Conservation (phyloP, 768 basidiomycete genomes). For the Mycena haematopus region DNA sequence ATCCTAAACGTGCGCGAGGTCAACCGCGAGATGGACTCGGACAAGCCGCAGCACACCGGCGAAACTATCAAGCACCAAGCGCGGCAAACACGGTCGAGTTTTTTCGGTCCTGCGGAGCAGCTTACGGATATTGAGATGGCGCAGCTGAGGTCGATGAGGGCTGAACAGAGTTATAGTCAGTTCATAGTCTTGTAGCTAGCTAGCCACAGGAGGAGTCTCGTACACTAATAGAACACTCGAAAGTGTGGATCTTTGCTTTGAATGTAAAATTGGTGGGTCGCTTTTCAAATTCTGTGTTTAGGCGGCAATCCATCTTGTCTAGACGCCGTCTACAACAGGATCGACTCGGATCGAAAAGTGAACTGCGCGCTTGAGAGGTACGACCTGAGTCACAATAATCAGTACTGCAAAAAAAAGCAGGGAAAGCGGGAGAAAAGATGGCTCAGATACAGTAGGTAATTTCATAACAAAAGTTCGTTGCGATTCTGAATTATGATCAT, state of each 20-base stretch:
- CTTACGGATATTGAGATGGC: constrained; percentile 42
- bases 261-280: too few relatives aligned
- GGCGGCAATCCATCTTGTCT: too few relatives aligned
- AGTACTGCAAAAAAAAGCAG: neutral
- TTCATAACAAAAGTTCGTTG: constrained; percentile 16
- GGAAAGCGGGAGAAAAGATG: neutral
- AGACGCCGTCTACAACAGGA: too few relatives aligned
- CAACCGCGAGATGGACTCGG: constrained; percentile 36
- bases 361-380: too few relatives aligned
- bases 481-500: constrained; percentile 15
- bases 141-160: constrained; percentile 41
- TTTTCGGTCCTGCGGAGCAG: constrained; percentile 18
- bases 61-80: constrained; percentile 16
- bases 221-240: too few relatives aligned
- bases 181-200: constrained; percentile 13
- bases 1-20: constrained; percentile 60
- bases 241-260: too few relatives aligned
- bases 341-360: too few relatives aligned
- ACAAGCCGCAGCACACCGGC: constrained; percentile 1
- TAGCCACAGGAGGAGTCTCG: too few relatives aligned
- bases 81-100: constrained; percentile 13
- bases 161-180: constrained; percentile 24
- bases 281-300: too few relatives aligned
- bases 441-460: constrained; percentile 12
- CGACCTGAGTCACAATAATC: too few relatives aligned